Base-by-base conservation (phyloP, 2,329 filamentous ascomycete genomes). In the Aureobasidium sp. region DNA sequence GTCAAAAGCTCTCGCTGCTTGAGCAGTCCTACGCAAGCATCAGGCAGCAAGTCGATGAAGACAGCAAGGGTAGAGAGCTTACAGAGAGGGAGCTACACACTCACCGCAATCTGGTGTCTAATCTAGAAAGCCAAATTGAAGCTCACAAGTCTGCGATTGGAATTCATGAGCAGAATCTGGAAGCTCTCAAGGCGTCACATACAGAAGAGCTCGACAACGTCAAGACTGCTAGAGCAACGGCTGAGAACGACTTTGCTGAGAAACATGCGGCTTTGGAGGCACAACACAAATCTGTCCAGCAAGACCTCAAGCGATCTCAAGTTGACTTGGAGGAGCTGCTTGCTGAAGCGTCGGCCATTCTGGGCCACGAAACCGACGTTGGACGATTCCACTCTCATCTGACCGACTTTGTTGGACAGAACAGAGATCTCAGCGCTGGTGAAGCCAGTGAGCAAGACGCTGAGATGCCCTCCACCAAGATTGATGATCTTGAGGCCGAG, bases 1-100 rank as follows among this genome's bases (percentile, higher is more conserved):
- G 85, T 14, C 72, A 81, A 42, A 89, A 86, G 68, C 85, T 96
- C 33, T 80, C 85, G 3, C 83, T 89, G 66, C 80, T 96, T 15
- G 91, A 96, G 73, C 77, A 86, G 65, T 83, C 87, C 4, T 88
- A 95, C 70, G 74, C 82, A 35, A 80, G 81, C 29, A 83, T 88
- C 56, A 83, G 85, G 68, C 75, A 81, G 50, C 83, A 93, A 68
- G 80, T 95, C 12, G 84, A 90, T 42, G 82, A 88, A 59, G 82
- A 87, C 48, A 79, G 81, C 9, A 81, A 83, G 58, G 80, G 83
- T 0, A 84, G 85, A 60, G 83, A 85, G 24, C 73, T 81, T 22
- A 79, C 77, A 17, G 76, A 78, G 64, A 77, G 76, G 58, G 79
- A 85, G 63, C 74, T 85, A 6, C 63, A 75, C n/a, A 77, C 76